Base-by-base conservation (phyloP, 148 eudicot species). In the Rhododendron henanense region DNA sequence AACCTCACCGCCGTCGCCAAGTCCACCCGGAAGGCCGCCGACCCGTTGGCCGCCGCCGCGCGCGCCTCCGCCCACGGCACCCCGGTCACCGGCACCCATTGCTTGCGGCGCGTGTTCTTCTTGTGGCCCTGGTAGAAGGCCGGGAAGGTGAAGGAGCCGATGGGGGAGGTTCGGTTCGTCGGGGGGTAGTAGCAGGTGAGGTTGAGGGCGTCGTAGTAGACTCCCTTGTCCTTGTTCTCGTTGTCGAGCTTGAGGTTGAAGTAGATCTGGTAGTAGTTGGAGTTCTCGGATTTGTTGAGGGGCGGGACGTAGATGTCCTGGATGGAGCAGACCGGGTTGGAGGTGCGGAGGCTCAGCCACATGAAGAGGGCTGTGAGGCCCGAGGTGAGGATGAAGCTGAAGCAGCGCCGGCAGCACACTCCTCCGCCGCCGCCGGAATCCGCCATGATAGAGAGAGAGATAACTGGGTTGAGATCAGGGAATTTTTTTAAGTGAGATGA, bases 51-150 rank as follows among this genome's bases (percentile, higher is more conserved):
- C 87, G 80, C 91, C 69, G 86, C 87, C 23, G 5, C 28, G 3
- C 9, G 0, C 33, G 45, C 89, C 55, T 47, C 89, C 57, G 48
- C 78, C 94, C 93, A 88, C 25, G 86, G 87, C 86, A 88, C 53
- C 78, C 90, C 89, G 33, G 14, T 6, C 9, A 90, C 88, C 6
- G 77, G 83, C 44, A 91, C 48, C 82, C 37, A 41, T 5, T 41
- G 71, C 4, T n/a, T 55, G 76, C 96, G 89, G 78, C 48, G 92
- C 18, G 98, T 65, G 1, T 79, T 85, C 91, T 95, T 92, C 10
- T 85, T 15, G 69, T 90, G 91, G 33, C 98, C 98, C 83, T 96
- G 98, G 86, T 92, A 88, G 76, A 96, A 96, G 0, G 84, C 75
- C 10, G 57, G 79, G 41, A 90, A 10, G 1, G 87, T 79, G 28